A percentile compares a stretch with the other conserved stretches of the same genome.
Conservation (phyloP, 202 grass and related monocot species). For the Brachypodium distachyon region DNA sequence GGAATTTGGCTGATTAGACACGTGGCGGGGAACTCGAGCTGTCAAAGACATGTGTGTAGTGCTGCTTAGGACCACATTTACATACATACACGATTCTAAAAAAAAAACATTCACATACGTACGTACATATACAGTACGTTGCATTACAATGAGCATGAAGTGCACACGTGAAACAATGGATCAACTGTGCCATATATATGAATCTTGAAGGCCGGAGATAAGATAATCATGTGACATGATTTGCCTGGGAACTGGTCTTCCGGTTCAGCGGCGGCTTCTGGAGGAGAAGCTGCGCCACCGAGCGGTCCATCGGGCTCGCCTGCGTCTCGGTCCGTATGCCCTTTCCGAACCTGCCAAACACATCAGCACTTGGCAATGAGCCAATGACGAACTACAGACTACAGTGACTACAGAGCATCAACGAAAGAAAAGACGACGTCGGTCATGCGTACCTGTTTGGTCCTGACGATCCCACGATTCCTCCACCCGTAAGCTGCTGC, state of each 20-base stretch:
- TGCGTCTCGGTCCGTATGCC: neutral
- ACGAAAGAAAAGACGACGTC: neutral
- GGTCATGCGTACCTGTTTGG: constrained; percentile 11
- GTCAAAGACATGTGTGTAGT: too few relatives aligned
- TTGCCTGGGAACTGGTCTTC: neutral
- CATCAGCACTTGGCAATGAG: neutral
- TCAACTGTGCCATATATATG: too few relatives aligned
- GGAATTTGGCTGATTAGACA: too few relatives aligned
- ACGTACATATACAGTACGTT: too few relatives aligned
- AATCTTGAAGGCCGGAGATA: too few relatives aligned
- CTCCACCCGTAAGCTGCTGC: neutral
- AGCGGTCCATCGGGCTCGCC: constrained; percentile 33
- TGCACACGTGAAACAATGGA: too few relatives aligned
- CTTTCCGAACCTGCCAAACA: neutral
- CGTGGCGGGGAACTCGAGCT: too few relatives aligned
- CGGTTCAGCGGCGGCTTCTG: constrained; percentile 8
- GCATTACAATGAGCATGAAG: too few relatives aligned
- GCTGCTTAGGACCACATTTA: too few relatives aligned
- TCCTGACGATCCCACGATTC: neutral
- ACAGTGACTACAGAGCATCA: neutral
- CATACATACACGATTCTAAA: too few relatives aligned
- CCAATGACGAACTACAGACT: neutral
- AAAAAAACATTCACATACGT: too few relatives aligned
- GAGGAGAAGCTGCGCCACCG: constrained; percentile 42
- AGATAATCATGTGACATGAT: neutral